Evolutionary conservation across 1,284 basidiomycete species (phyloP).

Genomic region (Cutaneotrichosporon cutaneum): DNA sequence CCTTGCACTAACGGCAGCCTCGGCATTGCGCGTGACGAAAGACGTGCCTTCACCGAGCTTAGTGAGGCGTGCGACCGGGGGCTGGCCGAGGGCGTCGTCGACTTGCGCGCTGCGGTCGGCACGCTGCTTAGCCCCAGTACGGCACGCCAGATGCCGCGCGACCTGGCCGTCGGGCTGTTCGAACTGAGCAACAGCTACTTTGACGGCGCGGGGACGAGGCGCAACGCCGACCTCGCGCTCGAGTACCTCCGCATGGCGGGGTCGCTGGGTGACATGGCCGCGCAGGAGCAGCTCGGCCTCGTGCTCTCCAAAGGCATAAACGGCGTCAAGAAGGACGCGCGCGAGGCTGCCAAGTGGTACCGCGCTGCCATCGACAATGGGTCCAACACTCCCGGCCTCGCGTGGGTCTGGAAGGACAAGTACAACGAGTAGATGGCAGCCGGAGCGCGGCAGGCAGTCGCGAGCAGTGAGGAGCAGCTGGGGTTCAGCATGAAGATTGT

Average conservation of each 20-base stretch:
- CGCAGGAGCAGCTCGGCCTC: conserved; percentile 51
- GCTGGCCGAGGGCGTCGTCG: conserved; percentile 32
- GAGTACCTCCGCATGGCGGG: conserved; percentile 49
- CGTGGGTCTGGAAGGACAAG: conserved; percentile 52
- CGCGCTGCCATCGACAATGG: conserved; percentile 45
- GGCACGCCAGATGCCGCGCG: conserved; percentile 39
- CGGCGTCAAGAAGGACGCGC: conserved; percentile 52
- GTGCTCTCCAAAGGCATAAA: conserved; percentile 47
- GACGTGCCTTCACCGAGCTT: conserved; percentile 44
- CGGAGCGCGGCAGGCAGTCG: no score
- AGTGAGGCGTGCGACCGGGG: conserved; percentile 44
- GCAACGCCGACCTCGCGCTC: conserved; percentile 42
- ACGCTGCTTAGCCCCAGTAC: conserved; percentile 34
- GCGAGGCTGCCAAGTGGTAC: conserved; percentile 53
- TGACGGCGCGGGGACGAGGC: conserved; percentile 49
- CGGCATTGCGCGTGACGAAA: conserved; percentile 45
- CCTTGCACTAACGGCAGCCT: conserved; percentile 20
- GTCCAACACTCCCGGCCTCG: conserved; percentile 45
- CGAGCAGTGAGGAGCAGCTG: not conserved
- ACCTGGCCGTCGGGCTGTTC: conserved; percentile 46
- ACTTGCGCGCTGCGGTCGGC: conserved; percentile 34
- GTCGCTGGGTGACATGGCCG: conserved; percentile 45
- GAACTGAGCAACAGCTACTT: conserved; percentile 51
- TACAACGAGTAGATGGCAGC: conserved; percentile 18
- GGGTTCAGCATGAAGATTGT: not conserved